Base-by-base conservation (phyloP, 2,329 filamentous ascomycete species). In the Didymellaceae sp. region DNA sequence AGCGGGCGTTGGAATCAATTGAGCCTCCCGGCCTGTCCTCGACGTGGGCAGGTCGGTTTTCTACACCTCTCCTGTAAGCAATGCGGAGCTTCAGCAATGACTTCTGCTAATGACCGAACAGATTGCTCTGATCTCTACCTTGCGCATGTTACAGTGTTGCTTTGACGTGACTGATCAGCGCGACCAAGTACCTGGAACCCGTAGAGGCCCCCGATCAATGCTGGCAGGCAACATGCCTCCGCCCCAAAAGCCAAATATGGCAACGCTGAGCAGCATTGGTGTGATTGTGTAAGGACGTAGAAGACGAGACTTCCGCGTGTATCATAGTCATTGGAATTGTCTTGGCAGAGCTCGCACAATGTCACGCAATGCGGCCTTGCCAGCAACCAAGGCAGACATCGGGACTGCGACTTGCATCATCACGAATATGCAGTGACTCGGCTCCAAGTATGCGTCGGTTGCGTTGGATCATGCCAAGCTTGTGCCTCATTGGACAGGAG, bases 11-110 rank as follows among this genome's bases (percentile, higher is more conserved):
- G 31, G 32, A 33, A 2, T 10, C 16, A 52, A 43, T 56, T 49
- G 38, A 62, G 58, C 48, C 33, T 39, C 44, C 61, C 57, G 59
- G 55, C 42, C 52, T 61, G 54, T 46, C 37, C 35, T 45, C 16
- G 18, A 10, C 3, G 0, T 50, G 31, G 48, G 49, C 49, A 55
- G 50, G 59, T 39, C 59, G 59, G 59, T 47, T 28, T 41, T 45
- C 48, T 26, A 40, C 31, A 45, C 32, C 24, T 47, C n/a, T 21
- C 45, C 32, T 41, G 61, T 63, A 60, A 61, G 61, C 48, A 26
- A 6, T 14, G 1, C 8, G 17, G 4, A 22, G 11, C 4, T 5
- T 2, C 11, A 2, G 9, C 16, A 4, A 11, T 16, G 18, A 35
- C 16, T 16, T 6, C 13, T 38, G 33, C 49, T 53, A 16, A 53